phyloP scores from a whole-genome alignment of 768 basidiomycete genomes.

The Psilocybe cyanescens region DNA sequence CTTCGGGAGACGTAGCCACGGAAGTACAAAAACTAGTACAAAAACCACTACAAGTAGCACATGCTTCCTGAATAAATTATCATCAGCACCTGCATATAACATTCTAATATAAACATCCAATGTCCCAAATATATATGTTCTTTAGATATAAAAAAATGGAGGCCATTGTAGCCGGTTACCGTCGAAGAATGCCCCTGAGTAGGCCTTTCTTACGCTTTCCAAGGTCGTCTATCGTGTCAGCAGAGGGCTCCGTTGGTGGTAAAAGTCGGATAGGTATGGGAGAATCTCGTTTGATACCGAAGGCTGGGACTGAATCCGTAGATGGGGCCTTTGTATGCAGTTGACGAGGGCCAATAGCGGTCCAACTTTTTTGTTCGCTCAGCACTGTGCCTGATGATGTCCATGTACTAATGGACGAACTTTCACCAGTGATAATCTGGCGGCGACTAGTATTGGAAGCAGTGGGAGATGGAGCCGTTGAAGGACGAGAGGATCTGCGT shows the following conservation, averaged over 20 bases:
- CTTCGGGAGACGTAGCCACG: constrained; percentile 85
- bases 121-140: constrained; percentile 15
- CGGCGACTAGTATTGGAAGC: constrained; percentile 18
- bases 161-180: constrained; percentile 25
- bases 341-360: constrained; percentile 21
- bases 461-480: constrained; percentile 41
- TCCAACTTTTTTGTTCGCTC: constrained; percentile 19
- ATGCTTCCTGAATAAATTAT: constrained; percentile 27
- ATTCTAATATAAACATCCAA: constrained; percentile 13
- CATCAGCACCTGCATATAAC: constrained; percentile 25
- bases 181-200: constrained; percentile 46
- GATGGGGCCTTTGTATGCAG: constrained; percentile 57
- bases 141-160: constrained; percentile 9
- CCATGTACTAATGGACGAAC: not conserved
- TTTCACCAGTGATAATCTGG: constrained; percentile 27
- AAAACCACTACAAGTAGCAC: constrained; percentile 41
- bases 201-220: constrained; percentile 45
- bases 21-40: constrained; percentile 67
- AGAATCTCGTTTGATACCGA: constrained; percentile 17
- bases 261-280: constrained; percentile 19
- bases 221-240: constrained; percentile 40
- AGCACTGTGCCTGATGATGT: constrained; percentile 15
- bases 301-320: constrained; percentile 54
- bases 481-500: constrained; percentile 42
- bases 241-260: constrained; percentile 21